Evolutionary conservation across 2,329 filamentous ascomycete genomes (phyloP).

Genomic region (Fusarium nurragi): DNA sequence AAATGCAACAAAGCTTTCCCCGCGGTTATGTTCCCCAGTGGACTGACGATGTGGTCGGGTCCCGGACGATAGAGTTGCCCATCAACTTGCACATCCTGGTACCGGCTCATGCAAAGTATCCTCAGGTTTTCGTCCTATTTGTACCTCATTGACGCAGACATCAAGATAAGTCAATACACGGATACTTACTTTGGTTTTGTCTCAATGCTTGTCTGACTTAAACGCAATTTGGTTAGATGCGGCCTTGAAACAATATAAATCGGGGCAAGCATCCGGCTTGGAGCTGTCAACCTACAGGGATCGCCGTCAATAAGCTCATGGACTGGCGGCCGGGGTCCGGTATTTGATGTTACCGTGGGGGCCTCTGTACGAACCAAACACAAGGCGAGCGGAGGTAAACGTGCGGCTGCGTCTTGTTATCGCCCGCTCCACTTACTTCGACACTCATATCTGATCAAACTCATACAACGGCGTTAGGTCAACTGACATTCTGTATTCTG

Average conservation of each 20-base stretch:
- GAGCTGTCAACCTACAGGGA: conserved; percentile 18
- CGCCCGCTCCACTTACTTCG: conserved; percentile 24
- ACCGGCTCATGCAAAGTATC: conserved; percentile 18
- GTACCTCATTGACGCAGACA: background rate
- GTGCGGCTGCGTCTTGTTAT: conserved; percentile 25
- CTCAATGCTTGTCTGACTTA: background rate
- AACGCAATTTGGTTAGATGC: background rate
- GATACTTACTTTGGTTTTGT: background rate
- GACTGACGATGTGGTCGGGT: conserved; percentile 11
- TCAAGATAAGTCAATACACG: background rate
- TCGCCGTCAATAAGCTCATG: conserved; percentile 18
- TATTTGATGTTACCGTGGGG: conserved; percentile 10
- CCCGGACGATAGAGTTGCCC: conserved; percentile 20
- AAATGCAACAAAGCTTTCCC: conserved; percentile 15
- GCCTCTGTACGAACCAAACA: conserved; percentile 11
- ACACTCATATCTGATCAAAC: conserved; percentile 20
- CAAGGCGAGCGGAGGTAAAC: conserved; percentile 13
- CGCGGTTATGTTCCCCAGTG: conserved; percentile 20
- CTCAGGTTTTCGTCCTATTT: conserved; percentile 10
- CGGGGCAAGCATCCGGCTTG: conserved; percentile 14
- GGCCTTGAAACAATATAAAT: conserved; percentile 1
- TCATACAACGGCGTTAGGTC: conserved; percentile 2
- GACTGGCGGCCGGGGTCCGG: conserved; percentile 16
- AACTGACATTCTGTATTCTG: background rate
- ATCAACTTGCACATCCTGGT: conserved; percentile 23